Evolutionary conservation across 2,329 filamentous ascomycete species (phyloP).

Genomic region (Stemphylium beticola): DNA sequence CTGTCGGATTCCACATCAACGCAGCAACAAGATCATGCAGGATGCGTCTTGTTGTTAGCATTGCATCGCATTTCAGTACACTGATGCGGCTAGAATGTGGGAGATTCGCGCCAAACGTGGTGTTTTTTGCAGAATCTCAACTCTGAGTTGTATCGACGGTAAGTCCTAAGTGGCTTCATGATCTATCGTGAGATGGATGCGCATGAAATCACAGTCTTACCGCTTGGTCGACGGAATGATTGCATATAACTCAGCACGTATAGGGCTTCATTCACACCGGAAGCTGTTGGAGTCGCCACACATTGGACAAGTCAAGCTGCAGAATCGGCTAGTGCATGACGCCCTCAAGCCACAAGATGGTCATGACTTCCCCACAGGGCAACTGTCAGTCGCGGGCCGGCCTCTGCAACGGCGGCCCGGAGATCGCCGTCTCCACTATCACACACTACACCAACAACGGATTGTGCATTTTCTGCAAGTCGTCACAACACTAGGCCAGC

Average conservation of each 20-base stretch:
- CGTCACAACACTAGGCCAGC: neutral
- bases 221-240: neutral
- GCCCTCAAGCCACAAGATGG: constrained; percentile 1
- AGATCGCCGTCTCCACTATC: neutral
- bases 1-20: constrained; percentile 1
- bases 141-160: neutral
- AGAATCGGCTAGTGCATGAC: neutral
- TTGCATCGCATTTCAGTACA: neutral
- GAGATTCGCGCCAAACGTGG: neutral
- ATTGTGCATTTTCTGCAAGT: neutral
- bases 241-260: neutral
- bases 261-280: neutral
- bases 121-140: neutral
- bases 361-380: neutral
- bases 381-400: neutral
- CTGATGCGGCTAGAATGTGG: neutral
- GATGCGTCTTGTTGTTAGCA: constrained; percentile 4
- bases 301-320: neutral
- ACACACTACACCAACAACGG: neutral
- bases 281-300: neutral
- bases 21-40: neutral
- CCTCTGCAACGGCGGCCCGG: neutral
- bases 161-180: neutral
- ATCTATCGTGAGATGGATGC: neutral
- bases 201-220: neutral